These are phyloP conservation scores for Chaetomidium leptoderma DNA, from an alignment of 495 filamentous ascomycete species.

Conservation along the genomic window DNA sequence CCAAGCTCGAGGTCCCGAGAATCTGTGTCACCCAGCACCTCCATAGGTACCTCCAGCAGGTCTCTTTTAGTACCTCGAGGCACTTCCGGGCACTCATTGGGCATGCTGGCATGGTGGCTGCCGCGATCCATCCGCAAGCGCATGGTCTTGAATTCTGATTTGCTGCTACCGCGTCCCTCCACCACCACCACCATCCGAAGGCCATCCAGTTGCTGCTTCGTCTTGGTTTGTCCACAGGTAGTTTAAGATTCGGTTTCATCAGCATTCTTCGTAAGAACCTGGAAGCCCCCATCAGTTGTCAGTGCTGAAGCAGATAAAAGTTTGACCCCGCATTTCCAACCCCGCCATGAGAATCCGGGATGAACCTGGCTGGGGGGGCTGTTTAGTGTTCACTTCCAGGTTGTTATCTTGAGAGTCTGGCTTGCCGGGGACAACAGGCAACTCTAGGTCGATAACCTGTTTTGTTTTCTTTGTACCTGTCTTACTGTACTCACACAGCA, in stretches of 20 bases:
- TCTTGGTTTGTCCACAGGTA: neutral
- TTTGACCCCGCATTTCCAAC: neutral
- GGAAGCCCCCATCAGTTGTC: neutral
- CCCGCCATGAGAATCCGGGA: neutral
- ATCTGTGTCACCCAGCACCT: neutral
- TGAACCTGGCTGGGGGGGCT: neutral
- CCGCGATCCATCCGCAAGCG: neutral
- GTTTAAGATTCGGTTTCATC: neutral
- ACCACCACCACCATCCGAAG: neutral
- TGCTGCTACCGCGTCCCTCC: neutral
- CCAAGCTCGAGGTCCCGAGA: slow-evolving; percentile 2
- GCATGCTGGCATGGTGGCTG: neutral
- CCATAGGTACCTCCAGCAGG: neutral
- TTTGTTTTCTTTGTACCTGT: too few species aligned
- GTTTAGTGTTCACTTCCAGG: neutral
- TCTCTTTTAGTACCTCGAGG: too few species aligned
- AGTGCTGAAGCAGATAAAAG: neutral
- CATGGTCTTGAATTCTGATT: neutral
- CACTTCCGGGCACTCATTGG: neutral
- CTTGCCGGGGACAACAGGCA: too few species aligned
- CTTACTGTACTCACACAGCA: too few species aligned
- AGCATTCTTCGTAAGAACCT: neutral
- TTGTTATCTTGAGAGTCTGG: too few species aligned
- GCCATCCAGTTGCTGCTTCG: neutral
- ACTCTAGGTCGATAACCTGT: too few species aligned